A percentile compares a stretch with the other conserved stretches of the same genome.
Evolutionary conservation across 2,329 filamentous ascomycete genomes (phyloP).

Genomic region (Sodiomyces alkalinus): DNA sequence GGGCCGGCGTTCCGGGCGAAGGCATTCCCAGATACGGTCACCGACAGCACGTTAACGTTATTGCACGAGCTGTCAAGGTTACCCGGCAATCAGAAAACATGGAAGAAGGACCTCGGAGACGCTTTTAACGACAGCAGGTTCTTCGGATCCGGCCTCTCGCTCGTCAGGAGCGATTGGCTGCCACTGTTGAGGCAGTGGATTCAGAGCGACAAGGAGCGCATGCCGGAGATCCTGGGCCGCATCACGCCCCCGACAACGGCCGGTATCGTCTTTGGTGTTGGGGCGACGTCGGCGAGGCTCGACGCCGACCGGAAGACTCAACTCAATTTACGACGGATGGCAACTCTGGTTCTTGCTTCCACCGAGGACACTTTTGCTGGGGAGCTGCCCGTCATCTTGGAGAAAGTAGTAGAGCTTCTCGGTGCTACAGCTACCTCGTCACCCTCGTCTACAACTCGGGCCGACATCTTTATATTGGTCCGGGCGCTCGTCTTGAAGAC

Average conservation of each 20-base stretch:
- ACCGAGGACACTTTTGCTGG: conserved; percentile 65
- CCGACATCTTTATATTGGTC: conserved; percentile 80
- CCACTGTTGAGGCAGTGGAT: conserved; percentile 73
- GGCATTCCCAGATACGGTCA: conserved; percentile 73
- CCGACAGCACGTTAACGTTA: conserved; percentile 53
- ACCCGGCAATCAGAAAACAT: conserved; percentile 68
- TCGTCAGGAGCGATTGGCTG: conserved; percentile 66
- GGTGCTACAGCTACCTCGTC: conserved; percentile 75
- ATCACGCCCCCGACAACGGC: conserved; percentile 79
- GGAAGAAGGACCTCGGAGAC: conserved; percentile 85
- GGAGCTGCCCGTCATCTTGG: conserved; percentile 58
- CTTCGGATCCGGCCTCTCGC: conserved; percentile 51
- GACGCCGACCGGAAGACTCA: conserved; percentile 91
- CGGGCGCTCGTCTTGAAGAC: conserved; percentile 69
- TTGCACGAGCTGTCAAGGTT: conserved; percentile 65
- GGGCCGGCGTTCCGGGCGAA: conserved; percentile 72
- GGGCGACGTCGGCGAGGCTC: conserved; percentile 80
- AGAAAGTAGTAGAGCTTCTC: conserved; percentile 77
- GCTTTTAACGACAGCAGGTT: conserved; percentile 84
- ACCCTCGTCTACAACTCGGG: conserved; percentile 75
- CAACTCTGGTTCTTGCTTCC: conserved; percentile 63
- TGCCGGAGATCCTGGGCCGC: conserved; percentile 65
- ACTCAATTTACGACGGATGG: conserved; percentile 70
- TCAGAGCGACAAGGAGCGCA: conserved; percentile 71
- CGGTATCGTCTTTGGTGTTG: conserved; percentile 96